phyloP scores from a whole-genome alignment of 2,329 filamentous ascomycete genomes.

The Parafenestella ontariensis region DNA sequence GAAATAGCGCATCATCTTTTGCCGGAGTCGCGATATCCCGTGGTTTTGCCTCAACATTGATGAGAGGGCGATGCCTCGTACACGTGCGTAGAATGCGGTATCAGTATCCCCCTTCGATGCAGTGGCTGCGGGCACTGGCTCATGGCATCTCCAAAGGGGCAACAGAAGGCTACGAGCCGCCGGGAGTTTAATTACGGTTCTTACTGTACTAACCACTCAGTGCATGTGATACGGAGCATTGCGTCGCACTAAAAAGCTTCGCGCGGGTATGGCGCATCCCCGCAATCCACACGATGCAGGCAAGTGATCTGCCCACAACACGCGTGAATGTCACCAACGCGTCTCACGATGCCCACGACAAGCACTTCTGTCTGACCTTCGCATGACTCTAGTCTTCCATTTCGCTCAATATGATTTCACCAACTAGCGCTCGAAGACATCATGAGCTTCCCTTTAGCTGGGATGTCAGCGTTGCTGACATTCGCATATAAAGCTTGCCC shows the following conservation, averaged over 20 bases:
- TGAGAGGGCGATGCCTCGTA: too few relatives aligned
- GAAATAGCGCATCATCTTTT: too few relatives aligned
- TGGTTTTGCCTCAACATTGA: too few relatives aligned
- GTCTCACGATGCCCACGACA: conserved; percentile 14
- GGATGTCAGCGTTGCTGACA: background rate
- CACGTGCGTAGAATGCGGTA: too few relatives aligned
- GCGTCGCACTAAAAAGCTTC: conserved; percentile 17
- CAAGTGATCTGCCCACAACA: conserved; percentile 16
- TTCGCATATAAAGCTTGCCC: background rate
- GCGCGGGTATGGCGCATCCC: conserved; percentile 6
- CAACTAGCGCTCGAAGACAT: background rate
- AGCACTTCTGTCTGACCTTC: background rate
- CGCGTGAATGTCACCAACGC: conserved; percentile 18
- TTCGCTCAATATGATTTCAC: background rate
- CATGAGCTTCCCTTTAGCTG: background rate
- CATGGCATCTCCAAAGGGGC: background rate
- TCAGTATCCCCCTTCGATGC: too few relatives aligned
- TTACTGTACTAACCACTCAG: conserved; percentile 1
- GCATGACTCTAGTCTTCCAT: background rate
- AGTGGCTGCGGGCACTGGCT: too few relatives aligned
- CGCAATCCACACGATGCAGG: conserved; percentile 16
- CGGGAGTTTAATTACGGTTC: conserved; percentile 1
- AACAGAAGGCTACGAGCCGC: background rate
- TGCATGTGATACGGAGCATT: conserved; percentile 12
- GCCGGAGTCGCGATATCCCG: too few relatives aligned